Conservation (phyloP, 345 rosid genomes). For the Gossypium stocksii region DNA sequence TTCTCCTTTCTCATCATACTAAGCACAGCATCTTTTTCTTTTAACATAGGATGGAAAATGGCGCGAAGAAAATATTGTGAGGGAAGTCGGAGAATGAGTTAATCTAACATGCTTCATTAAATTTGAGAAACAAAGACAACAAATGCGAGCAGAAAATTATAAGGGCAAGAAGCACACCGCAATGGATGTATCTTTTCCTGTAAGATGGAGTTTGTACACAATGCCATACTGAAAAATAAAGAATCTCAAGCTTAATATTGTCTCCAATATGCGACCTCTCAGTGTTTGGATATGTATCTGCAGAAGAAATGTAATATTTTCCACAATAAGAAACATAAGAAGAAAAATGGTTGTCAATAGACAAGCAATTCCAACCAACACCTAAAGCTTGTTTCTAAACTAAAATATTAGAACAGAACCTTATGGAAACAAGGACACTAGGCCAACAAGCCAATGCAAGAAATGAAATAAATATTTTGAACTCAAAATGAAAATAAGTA, state of each 20-base stretch:
- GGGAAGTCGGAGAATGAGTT: not conserved
- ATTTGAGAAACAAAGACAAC: not conserved
- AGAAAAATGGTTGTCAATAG: not conserved
- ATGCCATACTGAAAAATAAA: conserved; percentile 88
- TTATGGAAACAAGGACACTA: not conserved
- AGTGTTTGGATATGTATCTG: conserved; percentile 89
- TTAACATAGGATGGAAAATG: not conserved
- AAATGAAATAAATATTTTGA: not conserved
- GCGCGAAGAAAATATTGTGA: not conserved
- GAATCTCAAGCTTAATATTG: conserved; percentile 85
- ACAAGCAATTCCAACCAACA: conserved; percentile 7
- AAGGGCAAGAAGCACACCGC: conserved; percentile 47
- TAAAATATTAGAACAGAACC: not conserved
- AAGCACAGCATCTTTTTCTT: not conserved
- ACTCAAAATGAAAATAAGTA: not conserved
- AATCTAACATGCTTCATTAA: not conserved
- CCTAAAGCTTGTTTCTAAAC: conserved; percentile 5
- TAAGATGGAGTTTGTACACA: conserved; percentile 85
- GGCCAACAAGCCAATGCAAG: not conserved
- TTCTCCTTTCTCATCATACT: not conserved
- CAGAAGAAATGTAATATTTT: conserved; percentile 17
- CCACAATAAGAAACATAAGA: conserved; percentile 5
- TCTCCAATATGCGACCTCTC: conserved; percentile 91
- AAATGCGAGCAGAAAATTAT: conserved; percentile 2
- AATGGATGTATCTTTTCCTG: conserved; percentile 62